Percentiles rank a stretch among this genome's conserved stretches.
These are phyloP conservation scores for Epichloe aotearoae DNA, from an alignment of 2,329 filamentous ascomycete genomes.

Conservation along the genomic window DNA sequence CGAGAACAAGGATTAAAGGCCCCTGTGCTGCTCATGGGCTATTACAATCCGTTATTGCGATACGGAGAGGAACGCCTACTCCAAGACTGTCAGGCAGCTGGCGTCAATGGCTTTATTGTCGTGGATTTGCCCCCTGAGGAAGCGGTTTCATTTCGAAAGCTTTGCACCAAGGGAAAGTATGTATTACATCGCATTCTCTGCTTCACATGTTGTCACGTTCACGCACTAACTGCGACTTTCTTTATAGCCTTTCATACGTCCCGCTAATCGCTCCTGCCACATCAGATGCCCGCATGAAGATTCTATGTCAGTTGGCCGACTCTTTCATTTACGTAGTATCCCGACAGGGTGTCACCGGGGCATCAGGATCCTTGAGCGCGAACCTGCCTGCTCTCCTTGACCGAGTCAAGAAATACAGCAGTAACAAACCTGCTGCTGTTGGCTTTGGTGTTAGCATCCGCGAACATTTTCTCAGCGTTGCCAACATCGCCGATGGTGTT, in stretches of 20 bases:
- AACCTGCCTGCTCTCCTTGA: constrained; percentile 70
- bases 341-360: constrained; percentile 91
- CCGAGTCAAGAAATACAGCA: constrained; percentile 84
- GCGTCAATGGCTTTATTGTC: constrained; percentile 93
- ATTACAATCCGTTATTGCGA: constrained; percentile 91
- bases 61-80: constrained; percentile 90
- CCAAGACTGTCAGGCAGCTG: constrained; percentile 67
- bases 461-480: constrained; percentile 82
- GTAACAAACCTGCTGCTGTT: constrained; percentile 78
- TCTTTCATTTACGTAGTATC: constrained; percentile 99
- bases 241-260: constrained; percentile 69
- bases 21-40: constrained; percentile 91
- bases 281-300: constrained; percentile 83
- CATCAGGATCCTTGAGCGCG: constrained; percentile 67
- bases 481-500: constrained; percentile 77
- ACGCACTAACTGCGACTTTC: neutral
- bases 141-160: constrained; percentile 78
- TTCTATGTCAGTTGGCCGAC: constrained; percentile 91
- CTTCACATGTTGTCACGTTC: neutral
- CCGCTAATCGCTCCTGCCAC: constrained; percentile 93
- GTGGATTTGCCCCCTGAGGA: constrained; percentile 97
- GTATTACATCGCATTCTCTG: constrained; percentile 14
- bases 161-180: constrained; percentile 64
- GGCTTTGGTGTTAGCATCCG: constrained; percentile 93
- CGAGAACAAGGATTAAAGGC: constrained; percentile 63